Base-by-base conservation (phyloP, 1,284 basidiomycete genomes). In the Leccinum subspadiceum region DNA sequence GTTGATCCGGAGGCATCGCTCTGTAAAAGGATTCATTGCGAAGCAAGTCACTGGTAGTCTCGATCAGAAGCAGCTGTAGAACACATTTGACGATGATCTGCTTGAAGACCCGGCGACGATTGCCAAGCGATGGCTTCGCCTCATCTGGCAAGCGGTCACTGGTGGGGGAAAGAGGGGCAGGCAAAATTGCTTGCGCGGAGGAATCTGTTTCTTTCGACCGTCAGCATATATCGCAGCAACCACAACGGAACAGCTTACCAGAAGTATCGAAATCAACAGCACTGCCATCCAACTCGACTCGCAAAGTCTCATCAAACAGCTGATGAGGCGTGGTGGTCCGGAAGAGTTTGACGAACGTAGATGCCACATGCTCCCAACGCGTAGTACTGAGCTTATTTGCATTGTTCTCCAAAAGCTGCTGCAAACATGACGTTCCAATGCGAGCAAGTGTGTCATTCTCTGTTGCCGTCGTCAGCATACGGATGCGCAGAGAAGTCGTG, bases 41-140 rank as follows among this genome's bases (percentile, higher is more conserved):
- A 39, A 99, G 82, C 13, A 99, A 82, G 69, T 99, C 97, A 72
- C 96, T 94, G 6, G 95, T 96, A 17, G 94, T 99, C 78, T 99
- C 97, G 69, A 99, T 99, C 50, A 99, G 84, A 57, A 99, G 81
- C 17, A 99, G 79, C 72, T 99, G 97, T 35, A 99, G 84, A 29
- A 99, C 97, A 75, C 97, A 99, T 89, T 99, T 99, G 69, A 99
- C 95, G 66, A 99, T 99, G 75, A 99, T 98, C 76, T 99, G 96
- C 74, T 96, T 94, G 85, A 99, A 99, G 57, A 94, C 88, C 39
- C 92, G 86, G 22, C 94, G 88, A 60, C 97, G 87, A 67, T 94
- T 93, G 60, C 77, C 78, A 37, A 86, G 76, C 8, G 87, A 84
- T 26, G 84, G 76, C 58, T 80, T 79, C 10, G 73, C 68, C 59